These are phyloP conservation scores for Trypethelium eluteriae DNA, from an alignment of 495 filamentous ascomycete species.

Conservation along the genomic window DNA sequence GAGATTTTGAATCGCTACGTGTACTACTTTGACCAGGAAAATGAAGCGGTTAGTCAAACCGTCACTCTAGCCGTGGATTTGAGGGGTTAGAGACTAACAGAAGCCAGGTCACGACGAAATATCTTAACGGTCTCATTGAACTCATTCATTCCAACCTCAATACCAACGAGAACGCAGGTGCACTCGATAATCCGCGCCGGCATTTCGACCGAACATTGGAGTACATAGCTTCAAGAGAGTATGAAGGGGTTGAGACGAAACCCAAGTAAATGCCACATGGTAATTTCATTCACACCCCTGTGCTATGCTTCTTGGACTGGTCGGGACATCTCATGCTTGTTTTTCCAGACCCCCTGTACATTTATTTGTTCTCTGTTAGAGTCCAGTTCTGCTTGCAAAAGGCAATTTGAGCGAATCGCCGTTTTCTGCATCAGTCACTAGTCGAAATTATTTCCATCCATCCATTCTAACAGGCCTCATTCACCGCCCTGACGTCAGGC, in stretches of 20 bases:
- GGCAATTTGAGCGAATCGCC: neutral
- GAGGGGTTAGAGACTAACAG: conserved; percentile 1
- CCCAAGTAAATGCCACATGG: conserved; percentile 45
- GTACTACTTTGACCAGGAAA: conserved; percentile 98
- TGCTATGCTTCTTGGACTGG: neutral
- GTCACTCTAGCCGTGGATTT: neutral
- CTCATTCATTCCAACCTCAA: conserved; percentile 93
- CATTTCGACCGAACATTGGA: conserved; percentile 93
- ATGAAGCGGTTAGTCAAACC: conserved; percentile 67
- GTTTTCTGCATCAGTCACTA: neutral
- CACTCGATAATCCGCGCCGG: conserved; percentile 73
- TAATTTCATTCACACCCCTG: neutral
- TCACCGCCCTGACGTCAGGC: conserved; percentile 1
- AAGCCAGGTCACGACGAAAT: conserved; percentile 82
- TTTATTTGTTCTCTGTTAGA: neutral
- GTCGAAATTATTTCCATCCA: neutral
- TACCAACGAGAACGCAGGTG: conserved; percentile 71
- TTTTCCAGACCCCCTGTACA: neutral
- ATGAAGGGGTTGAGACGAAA: conserved; percentile 78
- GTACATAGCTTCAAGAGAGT: conserved; percentile 82
- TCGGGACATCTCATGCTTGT: neutral
- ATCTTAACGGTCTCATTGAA: conserved; percentile 95
- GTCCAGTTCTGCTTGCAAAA: neutral
- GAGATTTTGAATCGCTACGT: conserved; percentile 98
- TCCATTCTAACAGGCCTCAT: neutral